phyloP scores from a whole-genome alignment of 2,329 filamentous ascomycete species.

The Catunica adiposa region DNA sequence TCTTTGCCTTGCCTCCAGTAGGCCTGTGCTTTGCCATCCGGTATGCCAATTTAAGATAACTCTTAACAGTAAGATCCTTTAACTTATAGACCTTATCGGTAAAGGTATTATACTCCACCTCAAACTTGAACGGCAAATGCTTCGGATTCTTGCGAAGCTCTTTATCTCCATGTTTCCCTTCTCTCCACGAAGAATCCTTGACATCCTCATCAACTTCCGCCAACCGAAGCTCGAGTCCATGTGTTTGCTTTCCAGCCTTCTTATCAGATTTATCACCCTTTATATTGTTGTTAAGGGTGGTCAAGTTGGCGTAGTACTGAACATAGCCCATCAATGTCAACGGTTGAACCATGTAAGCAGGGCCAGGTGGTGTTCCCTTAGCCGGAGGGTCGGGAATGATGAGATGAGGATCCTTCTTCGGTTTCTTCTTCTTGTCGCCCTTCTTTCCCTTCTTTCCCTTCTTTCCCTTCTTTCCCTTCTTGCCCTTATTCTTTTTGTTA shows the following conservation, averaged over 20 bases:
- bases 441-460: slow-evolving; percentile 28
- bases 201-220: slow-evolving; percentile 15
- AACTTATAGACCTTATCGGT: slow-evolving; percentile 60
- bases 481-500: slow-evolving; percentile 17
- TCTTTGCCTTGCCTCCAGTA: neutral
- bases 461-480: too few species aligned
- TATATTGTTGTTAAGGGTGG: slow-evolving; percentile 63
- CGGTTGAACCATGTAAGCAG: slow-evolving; percentile 75
- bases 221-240: slow-evolving; percentile 10
- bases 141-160: slow-evolving; percentile 36
- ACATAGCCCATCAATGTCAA: slow-evolving; percentile 65
- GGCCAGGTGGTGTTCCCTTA: slow-evolving; percentile 58
- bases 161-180: slow-evolving; percentile 46
- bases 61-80: slow-evolving; percentile 69
- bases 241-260: slow-evolving; percentile 13
- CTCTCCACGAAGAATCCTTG: slow-evolving; percentile 39
- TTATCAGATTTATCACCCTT: slow-evolving; percentile 17
- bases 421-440: slow-evolving; percentile 30
- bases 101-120: slow-evolving; percentile 76
- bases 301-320: slow-evolving; percentile 93
- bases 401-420: slow-evolving; percentile 42
- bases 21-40: slow-evolving; percentile 46
- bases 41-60: slow-evolving; percentile 62
- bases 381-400: slow-evolving; percentile 56
- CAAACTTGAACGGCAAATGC: slow-evolving; percentile 50